Base-by-base conservation (phyloP, 1,139 yeast genomes). In the Scheffersomyces lignicola region DNA sequence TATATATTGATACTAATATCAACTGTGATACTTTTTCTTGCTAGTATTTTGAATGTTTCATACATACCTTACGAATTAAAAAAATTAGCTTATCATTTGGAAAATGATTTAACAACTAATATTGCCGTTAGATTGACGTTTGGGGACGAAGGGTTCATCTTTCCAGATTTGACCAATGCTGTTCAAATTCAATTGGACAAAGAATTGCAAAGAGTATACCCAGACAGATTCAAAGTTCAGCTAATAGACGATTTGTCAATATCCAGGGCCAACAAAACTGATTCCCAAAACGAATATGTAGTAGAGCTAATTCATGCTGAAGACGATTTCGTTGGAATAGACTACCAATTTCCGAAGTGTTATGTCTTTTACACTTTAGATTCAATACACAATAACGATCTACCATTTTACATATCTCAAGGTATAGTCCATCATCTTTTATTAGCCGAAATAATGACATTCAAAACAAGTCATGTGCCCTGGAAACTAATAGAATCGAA, bases 141-240 rank as follows among this genome's bases (percentile, higher is more conserved):
- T 39, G 65, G 62, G 0, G 72, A 71, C 36, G 47, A 48, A 10
- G 69, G 72, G 2, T 65, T 74, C 40, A 41, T 45, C 7, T 67
- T 76, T 34, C 80, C 80, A 0, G 82, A 77, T 46, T 50, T 76
- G 24, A 58, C 58, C 1, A 52, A 53, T 17, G 77, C 80, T 1
- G 45, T 70, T 0, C 69, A 66, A 34, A 38, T 60, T 2, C 80
- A 76, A 47, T 37, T 73, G 1, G 60, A 65, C 32, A 22, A 36
- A 4, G 62, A 56, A 36, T 34, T 54, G 24, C 21, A 12, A 7
- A 28, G 33, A 11, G 20, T 43, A 13, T 40, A 38, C n/a, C 44
- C 45, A 3, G 32, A 23, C 2, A 40, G 42, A 13, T 37, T 53
- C 24, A 33, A 40, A 5, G 29, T 60, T 10, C 35, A 41, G 18